These are phyloP conservation scores for Talaromyces ruber DNA, from an alignment of 495 filamentous ascomycete species.

Conservation along the genomic window DNA sequence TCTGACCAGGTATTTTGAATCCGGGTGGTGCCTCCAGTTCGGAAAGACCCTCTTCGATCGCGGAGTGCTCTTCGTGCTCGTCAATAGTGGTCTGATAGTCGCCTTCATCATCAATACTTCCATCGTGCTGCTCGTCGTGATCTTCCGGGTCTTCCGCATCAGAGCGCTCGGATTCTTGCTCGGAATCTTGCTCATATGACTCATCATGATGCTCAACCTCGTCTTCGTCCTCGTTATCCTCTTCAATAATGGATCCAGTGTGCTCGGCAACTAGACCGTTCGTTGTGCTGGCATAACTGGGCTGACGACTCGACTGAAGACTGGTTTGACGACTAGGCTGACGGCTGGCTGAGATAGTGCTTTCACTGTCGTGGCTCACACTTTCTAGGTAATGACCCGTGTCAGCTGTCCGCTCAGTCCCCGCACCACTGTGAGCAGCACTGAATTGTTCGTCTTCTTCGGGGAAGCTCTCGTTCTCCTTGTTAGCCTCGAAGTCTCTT, in stretches of 20 bases:
- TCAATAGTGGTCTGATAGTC: slow-evolving; percentile 6
- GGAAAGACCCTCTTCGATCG: not conserved
- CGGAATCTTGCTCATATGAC: not conserved
- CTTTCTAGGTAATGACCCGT: slow-evolving; percentile 39
- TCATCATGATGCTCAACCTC: not conserved
- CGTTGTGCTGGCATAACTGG: slow-evolving; percentile 40
- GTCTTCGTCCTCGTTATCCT: slow-evolving; percentile 1
- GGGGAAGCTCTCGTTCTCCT: slow-evolving; percentile 52
- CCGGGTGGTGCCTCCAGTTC: slow-evolving; percentile 4
- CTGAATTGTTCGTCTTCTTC: slow-evolving; percentile 39
- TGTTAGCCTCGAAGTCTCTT: slow-evolving; percentile 41
- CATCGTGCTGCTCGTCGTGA: slow-evolving; percentile 7
- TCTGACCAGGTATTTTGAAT: slow-evolving; percentile 4
- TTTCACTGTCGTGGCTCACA: slow-evolving; percentile 39
- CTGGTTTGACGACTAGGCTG: slow-evolving; percentile 26
- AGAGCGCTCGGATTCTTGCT: not conserved
- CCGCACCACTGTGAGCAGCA: slow-evolving; percentile 38
- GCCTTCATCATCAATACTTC: not conserved
- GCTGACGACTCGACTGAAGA: slow-evolving; percentile 20
- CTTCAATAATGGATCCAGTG: slow-evolving; percentile 1
- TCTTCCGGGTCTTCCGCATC: not conserved
- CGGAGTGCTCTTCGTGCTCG: slow-evolving; percentile 3
- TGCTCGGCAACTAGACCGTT: slow-evolving; percentile 20
- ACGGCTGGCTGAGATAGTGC: slow-evolving; percentile 38
- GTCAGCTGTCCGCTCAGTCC: slow-evolving; percentile 47